Evolutionary conservation across 148 eudicot genomes (phyloP).

Genomic region (Nyssa sinensis): DNA sequence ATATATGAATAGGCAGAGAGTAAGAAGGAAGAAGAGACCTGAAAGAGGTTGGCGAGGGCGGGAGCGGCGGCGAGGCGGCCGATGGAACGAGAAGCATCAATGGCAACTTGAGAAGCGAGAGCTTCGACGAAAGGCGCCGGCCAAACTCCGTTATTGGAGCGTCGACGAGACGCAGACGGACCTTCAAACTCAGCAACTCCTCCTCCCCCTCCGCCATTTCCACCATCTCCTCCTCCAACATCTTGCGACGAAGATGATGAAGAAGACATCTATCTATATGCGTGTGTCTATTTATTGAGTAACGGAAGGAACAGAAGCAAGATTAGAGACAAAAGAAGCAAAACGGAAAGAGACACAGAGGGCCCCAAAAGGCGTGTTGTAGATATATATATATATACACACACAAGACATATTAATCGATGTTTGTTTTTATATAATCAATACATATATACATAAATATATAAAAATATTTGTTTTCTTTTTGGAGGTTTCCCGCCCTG

Average conservation of each 20-base stretch:
- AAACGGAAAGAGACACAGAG: conserved; percentile 12
- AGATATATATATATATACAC: too few relatives aligned
- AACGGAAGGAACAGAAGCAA: conserved; percentile 2
- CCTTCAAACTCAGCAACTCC: conserved; percentile 31
- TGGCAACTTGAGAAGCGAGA: conserved; percentile 61
- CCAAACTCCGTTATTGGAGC: conserved; percentile 55
- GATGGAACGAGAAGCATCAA: conserved; percentile 40
- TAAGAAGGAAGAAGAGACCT: conserved; percentile 44
- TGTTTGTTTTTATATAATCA: too few relatives aligned
- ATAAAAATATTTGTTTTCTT: too few relatives aligned
- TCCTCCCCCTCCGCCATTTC: conserved; percentile 13
- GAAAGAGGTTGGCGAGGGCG: conserved; percentile 62
- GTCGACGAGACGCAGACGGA: conserved; percentile 40
- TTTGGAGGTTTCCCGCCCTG: too few relatives aligned
- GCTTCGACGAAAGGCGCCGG: conserved; percentile 90
- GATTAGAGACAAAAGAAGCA: conserved; percentile 10
- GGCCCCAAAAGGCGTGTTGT: background rate
- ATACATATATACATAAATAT: too few relatives aligned
- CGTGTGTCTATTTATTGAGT: background rate
- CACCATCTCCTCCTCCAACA: background rate
- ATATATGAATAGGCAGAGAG: too few relatives aligned
- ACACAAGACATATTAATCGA: too few relatives aligned
- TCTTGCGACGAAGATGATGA: conserved; percentile 26
- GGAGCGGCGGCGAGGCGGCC: conserved; percentile 73
- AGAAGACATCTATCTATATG: conserved; percentile 12